Conservation (phyloP, 2,329 filamentous ascomycete genomes). For the Mollisiaceae sp. region DNA sequence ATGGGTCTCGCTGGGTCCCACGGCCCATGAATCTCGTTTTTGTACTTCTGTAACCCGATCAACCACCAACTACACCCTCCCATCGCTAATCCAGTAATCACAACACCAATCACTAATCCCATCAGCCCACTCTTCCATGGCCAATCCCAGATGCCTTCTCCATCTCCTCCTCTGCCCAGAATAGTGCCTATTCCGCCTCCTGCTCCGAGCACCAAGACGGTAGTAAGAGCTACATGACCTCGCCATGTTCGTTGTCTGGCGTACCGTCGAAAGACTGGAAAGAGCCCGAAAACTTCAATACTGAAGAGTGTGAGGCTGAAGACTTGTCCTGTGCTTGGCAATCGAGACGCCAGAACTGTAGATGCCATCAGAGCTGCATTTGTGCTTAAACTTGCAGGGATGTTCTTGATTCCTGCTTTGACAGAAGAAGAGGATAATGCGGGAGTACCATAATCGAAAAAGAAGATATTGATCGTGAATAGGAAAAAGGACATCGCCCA, state of each 20-base stretch:
- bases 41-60: slow-evolving; percentile 96
- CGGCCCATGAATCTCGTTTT: slow-evolving; percentile 97
- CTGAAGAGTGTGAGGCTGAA: slow-evolving; percentile 95
- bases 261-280: slow-evolving; percentile 95
- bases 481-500: slow-evolving; percentile 97
- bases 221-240: slow-evolving; percentile 79
- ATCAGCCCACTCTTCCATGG: slow-evolving; percentile 47
- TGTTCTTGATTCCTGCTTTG: slow-evolving; percentile 37
- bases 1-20: slow-evolving; percentile 96
- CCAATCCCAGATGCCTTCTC: slow-evolving; percentile 57
- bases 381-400: slow-evolving; percentile 74
- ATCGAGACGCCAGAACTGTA: slow-evolving; percentile 87
- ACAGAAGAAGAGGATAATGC: slow-evolving; percentile 66
- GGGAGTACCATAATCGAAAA: slow-evolving; percentile 85
- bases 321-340: slow-evolving; percentile 90
- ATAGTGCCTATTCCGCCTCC: slow-evolving; percentile 76
- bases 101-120: slow-evolving; percentile 77
- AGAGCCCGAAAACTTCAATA: slow-evolving; percentile 96
- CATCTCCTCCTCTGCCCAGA: slow-evolving; percentile 55
- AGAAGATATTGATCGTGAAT: slow-evolving; percentile 93
- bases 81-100: slow-evolving; percentile 79
- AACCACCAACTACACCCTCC: slow-evolving; percentile 98
- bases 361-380: slow-evolving; percentile 97
- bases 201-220: slow-evolving; percentile 77
- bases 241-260: slow-evolving; percentile 81